Base-by-base conservation (phyloP, 2,329 filamentous ascomycete species). In the Aureobasidium musti region DNA sequence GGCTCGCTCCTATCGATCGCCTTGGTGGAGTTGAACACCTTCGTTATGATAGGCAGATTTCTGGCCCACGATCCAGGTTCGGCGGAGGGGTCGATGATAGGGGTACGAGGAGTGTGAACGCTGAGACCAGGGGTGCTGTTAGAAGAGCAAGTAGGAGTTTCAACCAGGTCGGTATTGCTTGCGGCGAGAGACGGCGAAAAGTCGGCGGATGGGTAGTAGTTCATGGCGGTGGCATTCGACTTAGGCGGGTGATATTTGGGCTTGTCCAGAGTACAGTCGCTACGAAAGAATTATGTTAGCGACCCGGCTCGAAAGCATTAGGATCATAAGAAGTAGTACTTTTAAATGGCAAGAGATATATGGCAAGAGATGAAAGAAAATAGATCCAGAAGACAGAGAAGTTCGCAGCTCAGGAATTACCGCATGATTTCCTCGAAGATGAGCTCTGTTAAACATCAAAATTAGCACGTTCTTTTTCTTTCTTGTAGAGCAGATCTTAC, bases 401-500 rank as follows among this genome's bases (percentile, higher is more conserved):
- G 63, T 50, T 26, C 47, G 50, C 57, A 37, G 45, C 53, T 50
- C 21, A n/a, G 23, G 13, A 14, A 43, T 67, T 67, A 88, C 79
- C 87, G 84, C 87, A 89, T 98, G 75, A 98, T 98, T 82, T 99
- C 95, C 78, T 97, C 89, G 81, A 94, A 99, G 80, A 99, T 99
- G 77, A 99, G 84, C 76, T 82, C 87, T 89, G 68, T 19, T 59
- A 26, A 26, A 11, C 10, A 21, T 39, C 53, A 37, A 14, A 21
- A 21, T 56, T 41, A 56, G 41, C 30, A 67, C 39, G 56, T 67
- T 41, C 59, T 17, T n/a, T 13, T 23, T 4, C 1, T 21, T n/a
- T 30, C 21, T 8, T 28, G 23, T 19, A 49, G 77, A 49, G 17
- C 5, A 3, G 14, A 10, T 28, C 82, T 75, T 77, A 89, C 95